phyloP scores from a whole-genome alignment of 805 yeast genomes.

The Saturnispora quitensis region DNA sequence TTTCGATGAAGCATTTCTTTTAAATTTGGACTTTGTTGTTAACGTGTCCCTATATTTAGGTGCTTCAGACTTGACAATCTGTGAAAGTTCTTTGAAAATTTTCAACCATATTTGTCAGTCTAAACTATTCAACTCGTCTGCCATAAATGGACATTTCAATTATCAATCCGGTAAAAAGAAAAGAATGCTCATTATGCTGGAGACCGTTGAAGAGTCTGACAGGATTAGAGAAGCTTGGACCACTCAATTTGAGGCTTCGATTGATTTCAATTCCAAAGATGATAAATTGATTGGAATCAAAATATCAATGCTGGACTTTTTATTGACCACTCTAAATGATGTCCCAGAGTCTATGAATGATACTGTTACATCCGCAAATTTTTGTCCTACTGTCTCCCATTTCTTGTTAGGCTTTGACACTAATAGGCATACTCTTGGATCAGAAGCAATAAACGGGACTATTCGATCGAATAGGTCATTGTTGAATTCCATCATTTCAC shows the following conservation, averaged over 20 bases:
- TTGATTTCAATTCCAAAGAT: slow-evolving; percentile 25
- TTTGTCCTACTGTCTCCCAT: slow-evolving; percentile 52
- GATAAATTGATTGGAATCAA: slow-evolving; percentile 37
- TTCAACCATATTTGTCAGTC: slow-evolving; percentile 38
- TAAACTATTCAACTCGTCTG: slow-evolving; percentile 31
- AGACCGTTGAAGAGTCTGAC: slow-evolving; percentile 69
- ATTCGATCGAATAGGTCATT: slow-evolving; percentile 47
- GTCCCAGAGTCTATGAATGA: neutral
- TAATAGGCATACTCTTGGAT: slow-evolving; percentile 40
- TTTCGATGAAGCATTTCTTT: slow-evolving; percentile 63
- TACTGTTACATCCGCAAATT: neutral
- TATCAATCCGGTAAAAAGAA: slow-evolving; percentile 34
- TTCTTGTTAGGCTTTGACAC: slow-evolving; percentile 66
- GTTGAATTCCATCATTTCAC: slow-evolving; percentile 42
- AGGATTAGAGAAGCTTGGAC: slow-evolving; percentile 67
- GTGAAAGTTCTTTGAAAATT: slow-evolving; percentile 44
- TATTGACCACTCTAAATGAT: slow-evolving; percentile 38
- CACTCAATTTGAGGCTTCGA: slow-evolving; percentile 47
- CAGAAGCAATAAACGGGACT: slow-evolving; percentile 34
- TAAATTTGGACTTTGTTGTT: slow-evolving; percentile 62
- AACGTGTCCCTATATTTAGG: slow-evolving; percentile 73
- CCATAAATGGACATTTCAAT: slow-evolving; percentile 20
- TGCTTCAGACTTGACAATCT: slow-evolving; percentile 38
- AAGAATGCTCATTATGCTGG: slow-evolving; percentile 59
- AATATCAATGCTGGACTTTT: slow-evolving; percentile 47